phyloP scores from a whole-genome alignment of 179 eudicot genomes.

The Amaranthus tricolor region DNA sequence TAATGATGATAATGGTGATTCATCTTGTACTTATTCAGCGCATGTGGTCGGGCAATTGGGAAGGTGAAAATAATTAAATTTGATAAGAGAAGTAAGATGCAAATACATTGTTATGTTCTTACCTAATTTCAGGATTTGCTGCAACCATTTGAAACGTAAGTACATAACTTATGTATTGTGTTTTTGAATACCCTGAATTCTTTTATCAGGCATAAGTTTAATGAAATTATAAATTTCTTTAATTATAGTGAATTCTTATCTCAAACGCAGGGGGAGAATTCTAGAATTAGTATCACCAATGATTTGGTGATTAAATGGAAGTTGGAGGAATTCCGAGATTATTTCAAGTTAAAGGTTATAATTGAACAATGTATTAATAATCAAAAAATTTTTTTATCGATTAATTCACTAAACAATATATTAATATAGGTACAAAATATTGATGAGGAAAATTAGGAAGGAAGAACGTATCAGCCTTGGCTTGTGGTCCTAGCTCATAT shows the following conservation, averaged over 20 bases:
- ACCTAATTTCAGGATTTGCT: neutral
- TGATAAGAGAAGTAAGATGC: neutral
- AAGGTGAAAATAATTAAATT: no score
- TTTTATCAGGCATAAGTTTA: no score
- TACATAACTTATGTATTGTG: neutral
- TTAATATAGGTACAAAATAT: slow-evolving; percentile 1
- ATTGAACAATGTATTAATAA: neutral
- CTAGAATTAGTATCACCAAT: neutral
- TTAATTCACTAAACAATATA: neutral
- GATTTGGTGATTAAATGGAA: neutral
- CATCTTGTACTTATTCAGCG: neutral
- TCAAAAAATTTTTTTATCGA: neutral
- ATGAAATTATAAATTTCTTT: neutral
- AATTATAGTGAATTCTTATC: neutral
- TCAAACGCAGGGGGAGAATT: neutral
- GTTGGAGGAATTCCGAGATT: neutral
- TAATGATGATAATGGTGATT: neutral
- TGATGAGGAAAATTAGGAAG: neutral
- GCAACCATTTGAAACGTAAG: neutral
- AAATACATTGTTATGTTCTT: neutral
- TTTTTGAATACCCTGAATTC: no score
- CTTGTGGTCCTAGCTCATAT: neutral
- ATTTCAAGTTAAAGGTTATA: neutral
- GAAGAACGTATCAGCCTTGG: neutral
- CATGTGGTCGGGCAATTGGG: neutral